phyloP scores from a whole-genome alignment of 1,284 basidiomycete species.

The Meira miltonrushii region DNA sequence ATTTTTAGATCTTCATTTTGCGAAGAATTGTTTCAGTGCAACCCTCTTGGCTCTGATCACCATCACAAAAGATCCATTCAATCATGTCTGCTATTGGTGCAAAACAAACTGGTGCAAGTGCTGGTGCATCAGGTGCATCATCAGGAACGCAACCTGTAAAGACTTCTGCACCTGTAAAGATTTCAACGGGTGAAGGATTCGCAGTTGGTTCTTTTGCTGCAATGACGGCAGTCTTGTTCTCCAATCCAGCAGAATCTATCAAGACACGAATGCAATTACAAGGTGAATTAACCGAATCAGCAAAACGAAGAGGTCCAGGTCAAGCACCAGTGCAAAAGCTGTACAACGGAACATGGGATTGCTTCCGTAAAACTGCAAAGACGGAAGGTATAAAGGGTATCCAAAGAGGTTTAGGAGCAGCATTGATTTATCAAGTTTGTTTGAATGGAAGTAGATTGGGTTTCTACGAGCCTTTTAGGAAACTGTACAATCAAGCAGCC shows the following conservation, averaged over 20 bases:
- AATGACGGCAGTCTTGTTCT: slow-evolving; percentile 32
- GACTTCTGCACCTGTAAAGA: slow-evolving; percentile 21
- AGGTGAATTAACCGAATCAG: slow-evolving; percentile 31
- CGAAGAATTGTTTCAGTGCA: not conserved
- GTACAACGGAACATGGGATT: slow-evolving; percentile 83
- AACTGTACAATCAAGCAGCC: slow-evolving; percentile 64
- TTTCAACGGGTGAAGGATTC: slow-evolving; percentile 36
- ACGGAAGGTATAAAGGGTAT: slow-evolving; percentile 85
- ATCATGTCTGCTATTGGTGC: not conserved
- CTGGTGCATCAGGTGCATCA: not conserved
- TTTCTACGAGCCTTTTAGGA: slow-evolving; percentile 90
- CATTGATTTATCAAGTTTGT: slow-evolving; percentile 66
- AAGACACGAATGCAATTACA: slow-evolving; percentile 50
- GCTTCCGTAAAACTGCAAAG: slow-evolving; percentile 78
- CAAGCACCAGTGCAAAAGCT: slow-evolving; percentile 51
- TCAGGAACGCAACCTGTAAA: not conserved
- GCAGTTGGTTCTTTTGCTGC: slow-evolving; percentile 34
- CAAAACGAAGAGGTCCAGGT: not conserved
- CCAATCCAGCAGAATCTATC: slow-evolving; percentile 45
- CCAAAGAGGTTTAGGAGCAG: slow-evolving; percentile 82
- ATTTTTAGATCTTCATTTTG: not conserved
- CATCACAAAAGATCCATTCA: not conserved
- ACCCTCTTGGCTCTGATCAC: not conserved
- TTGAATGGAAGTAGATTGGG: slow-evolving; percentile 91
- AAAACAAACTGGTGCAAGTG: not conserved